Conservation (phyloP, 2,329 filamentous ascomycete species). For the Domatiomyces globalis region DNA sequence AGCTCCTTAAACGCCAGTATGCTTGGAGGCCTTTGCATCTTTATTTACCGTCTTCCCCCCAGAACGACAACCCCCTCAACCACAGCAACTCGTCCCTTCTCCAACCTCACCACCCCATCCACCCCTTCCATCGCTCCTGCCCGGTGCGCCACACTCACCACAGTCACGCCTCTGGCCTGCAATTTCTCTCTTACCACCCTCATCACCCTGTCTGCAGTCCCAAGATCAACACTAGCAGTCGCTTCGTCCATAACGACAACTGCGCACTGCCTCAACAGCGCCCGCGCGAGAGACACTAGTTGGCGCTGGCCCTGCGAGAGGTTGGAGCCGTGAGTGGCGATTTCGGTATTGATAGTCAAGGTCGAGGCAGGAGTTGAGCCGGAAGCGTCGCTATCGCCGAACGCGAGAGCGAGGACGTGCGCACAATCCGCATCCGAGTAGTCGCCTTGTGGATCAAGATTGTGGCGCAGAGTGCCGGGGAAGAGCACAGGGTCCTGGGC, state of each 20-base stretch:
- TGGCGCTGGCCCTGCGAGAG: slow-evolving; percentile 52
- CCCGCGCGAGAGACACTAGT: slow-evolving; percentile 49
- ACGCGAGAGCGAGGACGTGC: slow-evolving; percentile 41
- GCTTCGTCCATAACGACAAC: slow-evolving; percentile 54
- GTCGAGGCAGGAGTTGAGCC: background rate
- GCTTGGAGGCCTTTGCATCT: too few relatives aligned
- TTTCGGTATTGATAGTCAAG: slow-evolving; percentile 42
- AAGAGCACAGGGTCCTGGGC: slow-evolving; percentile 55
- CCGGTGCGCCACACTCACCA: slow-evolving; percentile 52
- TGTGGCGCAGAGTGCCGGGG: slow-evolving; percentile 45
- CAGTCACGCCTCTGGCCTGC: slow-evolving; percentile 37
- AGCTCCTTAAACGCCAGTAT: too few relatives aligned
- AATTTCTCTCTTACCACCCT: slow-evolving; percentile 42
- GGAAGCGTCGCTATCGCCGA: slow-evolving; percentile 31
- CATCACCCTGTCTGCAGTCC: slow-evolving; percentile 44
- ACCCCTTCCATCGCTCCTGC: slow-evolving; percentile 40
- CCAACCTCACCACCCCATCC: background rate
- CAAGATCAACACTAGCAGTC: slow-evolving; percentile 49
- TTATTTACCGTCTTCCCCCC: background rate
- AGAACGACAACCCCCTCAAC: background rate
- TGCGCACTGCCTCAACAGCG: slow-evolving; percentile 45
- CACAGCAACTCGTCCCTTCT: background rate
- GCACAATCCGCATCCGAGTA: slow-evolving; percentile 42
- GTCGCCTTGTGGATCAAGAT: slow-evolving; percentile 47
- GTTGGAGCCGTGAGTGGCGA: slow-evolving; percentile 48